Evolutionary conservation across 2,329 filamentous ascomycete species (phyloP), one percentile per base, ranked within the genome.

Genomic region (Pestalotiopsis sp.): DNA sequence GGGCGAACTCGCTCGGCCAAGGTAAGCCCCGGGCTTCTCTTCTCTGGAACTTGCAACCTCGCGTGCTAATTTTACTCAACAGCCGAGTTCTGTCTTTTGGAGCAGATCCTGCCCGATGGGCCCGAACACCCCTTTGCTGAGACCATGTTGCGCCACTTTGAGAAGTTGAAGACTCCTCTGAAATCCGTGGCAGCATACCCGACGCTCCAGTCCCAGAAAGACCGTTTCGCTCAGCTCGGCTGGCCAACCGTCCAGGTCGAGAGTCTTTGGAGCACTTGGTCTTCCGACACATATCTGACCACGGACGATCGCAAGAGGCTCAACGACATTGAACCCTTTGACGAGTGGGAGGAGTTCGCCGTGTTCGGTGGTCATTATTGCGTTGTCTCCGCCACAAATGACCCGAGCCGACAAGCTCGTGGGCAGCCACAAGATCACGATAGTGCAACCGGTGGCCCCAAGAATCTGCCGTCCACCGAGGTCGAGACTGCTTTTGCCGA

Each of bases 281-380:
- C 87, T 12, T 89, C 92, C 72, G 83, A 89, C 14, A 76, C 82
- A 2, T 95, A 95, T 77, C 80, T 97, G 23, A 84, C 83, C 5
- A 75, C 85, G 1, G 80, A 84, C 1, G 86, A 93, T 70, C 87
- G 93, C 71, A 82, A 78, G 45, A 81, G 81, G 12, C 81, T 98
- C 14, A 91, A 97, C 73, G 76, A 82, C 0, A 80, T 94, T 17
- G 95, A 98, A 76, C 90, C 92, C 0, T 98, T 98, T 76, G 95
- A 98, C 78, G 95, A 98, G 80, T 97, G 94, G 94, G 95, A 98
- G 79, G 95, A 98, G 75, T 94, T 98, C 76, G 90, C 92, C 2
- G 83, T 97, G 0, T 97, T 97, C 78, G 90, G 89, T 2, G 90
- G 90, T 41, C 95, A 98, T 79, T 97, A 97, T 79, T 92, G 95